Conservation (phyloP, 495 filamentous ascomycete species). For the Aspergillus avenaceus region DNA sequence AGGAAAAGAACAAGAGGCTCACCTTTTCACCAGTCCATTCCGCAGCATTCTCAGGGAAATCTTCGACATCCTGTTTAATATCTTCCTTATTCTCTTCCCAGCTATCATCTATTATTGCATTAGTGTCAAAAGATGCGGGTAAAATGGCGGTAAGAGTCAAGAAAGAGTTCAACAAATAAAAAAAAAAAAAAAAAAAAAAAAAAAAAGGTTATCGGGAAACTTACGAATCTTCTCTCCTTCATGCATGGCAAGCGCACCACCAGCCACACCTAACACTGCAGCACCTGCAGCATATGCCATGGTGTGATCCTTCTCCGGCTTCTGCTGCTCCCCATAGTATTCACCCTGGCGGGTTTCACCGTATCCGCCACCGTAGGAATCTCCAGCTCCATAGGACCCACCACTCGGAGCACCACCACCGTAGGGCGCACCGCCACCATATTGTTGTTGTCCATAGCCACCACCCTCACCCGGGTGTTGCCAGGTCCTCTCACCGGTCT, state of each 20-base stretch:
- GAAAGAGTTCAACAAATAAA: background rate
- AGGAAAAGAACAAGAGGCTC: no score
- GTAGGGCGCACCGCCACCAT: no score
- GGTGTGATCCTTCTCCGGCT: slow-evolving; percentile 31
- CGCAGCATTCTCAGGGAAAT: slow-evolving; percentile 37
- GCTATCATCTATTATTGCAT: slow-evolving; percentile 24
- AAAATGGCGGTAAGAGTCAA: background rate
- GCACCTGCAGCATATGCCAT: slow-evolving; percentile 45
- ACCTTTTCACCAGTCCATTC: slow-evolving; percentile 34
- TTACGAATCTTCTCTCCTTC: slow-evolving; percentile 40
- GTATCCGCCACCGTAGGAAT: no score
- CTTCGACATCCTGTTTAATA: slow-evolving; percentile 30
- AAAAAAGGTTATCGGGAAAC: slow-evolving; percentile 12
- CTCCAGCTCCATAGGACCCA: slow-evolving; percentile 7
- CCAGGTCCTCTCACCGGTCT: slow-evolving; percentile 52
- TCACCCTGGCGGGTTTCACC: slow-evolving; percentile 2
- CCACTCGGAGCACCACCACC: slow-evolving; percentile 11
- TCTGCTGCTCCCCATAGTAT: slow-evolving; percentile 8
- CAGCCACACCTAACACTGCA: slow-evolving; percentile 45
- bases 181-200: slow-evolving; percentile 4
- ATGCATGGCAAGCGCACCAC: slow-evolving; percentile 49
- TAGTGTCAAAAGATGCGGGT: background rate
- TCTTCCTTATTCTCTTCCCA: slow-evolving; percentile 26
- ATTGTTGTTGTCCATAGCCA: background rate
- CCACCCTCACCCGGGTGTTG: slow-evolving; percentile 32